These are phyloP conservation scores for Malania oleifera DNA, from an alignment of 164 flowering plant species.

Conservation along the genomic window DNA sequence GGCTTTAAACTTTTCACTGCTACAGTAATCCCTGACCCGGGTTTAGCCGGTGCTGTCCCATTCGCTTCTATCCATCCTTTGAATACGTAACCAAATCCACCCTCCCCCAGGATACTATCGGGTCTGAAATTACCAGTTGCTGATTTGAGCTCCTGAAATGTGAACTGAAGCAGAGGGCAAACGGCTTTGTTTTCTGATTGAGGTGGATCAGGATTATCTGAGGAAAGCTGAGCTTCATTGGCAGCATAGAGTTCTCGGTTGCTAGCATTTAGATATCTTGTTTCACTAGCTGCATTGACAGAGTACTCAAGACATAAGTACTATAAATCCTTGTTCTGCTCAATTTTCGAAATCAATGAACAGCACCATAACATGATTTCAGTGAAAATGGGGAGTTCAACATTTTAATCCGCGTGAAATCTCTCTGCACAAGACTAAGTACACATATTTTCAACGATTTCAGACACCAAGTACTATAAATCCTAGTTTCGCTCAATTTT, in stretches of 20 bases:
- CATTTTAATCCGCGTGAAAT: no score
- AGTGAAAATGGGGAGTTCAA: no score
- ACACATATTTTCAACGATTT: not conserved
- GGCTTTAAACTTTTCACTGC: constrained; percentile 96
- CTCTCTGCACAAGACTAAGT: no score
- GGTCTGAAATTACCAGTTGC: constrained; percentile 96
- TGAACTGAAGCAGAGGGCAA: constrained; percentile 57
- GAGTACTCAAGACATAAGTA: not conserved
- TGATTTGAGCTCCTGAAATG: constrained; percentile 79
- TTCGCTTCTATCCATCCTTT: constrained; percentile 98
- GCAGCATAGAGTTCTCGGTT: constrained; percentile 69
- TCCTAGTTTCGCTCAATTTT: not conserved
- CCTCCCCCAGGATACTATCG: constrained; percentile 94
- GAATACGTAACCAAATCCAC: constrained; percentile 94
- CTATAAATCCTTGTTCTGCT: no score
- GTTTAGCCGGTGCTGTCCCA: constrained; percentile 91
- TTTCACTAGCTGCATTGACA: constrained; percentile 69
- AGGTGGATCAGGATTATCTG: constrained; percentile 36
- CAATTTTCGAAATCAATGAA: no score
- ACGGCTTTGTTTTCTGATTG: constrained; percentile 28
- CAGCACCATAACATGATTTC: no score
- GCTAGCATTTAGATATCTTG: constrained; percentile 89
- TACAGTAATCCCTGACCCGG: constrained; percentile 85
- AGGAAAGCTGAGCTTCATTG: constrained; percentile 50
- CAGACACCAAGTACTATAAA: not conserved